Percentiles rank a stretch among this genome's conserved stretches.
Evolutionary conservation across 441 rosid genomes (phyloP).

Genomic region (Raphanus hybrid): DNA sequence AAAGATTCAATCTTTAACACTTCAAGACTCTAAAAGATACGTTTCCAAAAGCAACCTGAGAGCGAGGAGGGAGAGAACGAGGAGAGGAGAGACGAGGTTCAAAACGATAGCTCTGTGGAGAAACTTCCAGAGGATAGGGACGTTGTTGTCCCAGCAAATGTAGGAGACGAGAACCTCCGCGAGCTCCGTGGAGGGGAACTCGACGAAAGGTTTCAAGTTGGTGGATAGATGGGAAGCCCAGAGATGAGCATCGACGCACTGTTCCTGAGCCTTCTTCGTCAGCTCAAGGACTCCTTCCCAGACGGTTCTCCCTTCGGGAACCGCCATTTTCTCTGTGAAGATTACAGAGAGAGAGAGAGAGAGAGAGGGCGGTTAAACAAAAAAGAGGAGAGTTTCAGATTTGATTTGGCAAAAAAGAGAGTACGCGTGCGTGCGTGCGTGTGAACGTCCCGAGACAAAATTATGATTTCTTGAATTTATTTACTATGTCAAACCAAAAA

Average conservation of each 20-base stretch:
- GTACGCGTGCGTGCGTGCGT: too few relatives aligned
- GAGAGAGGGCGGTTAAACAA: neutral
- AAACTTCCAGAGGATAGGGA: conserved; percentile 73
- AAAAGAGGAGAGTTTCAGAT: conserved; percentile 34
- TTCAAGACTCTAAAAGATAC: conserved; percentile 23
- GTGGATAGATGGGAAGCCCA: conserved; percentile 64
- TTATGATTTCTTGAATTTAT: too few relatives aligned
- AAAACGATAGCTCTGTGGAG: conserved; percentile 60
- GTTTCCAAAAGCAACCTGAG: conserved; percentile 42
- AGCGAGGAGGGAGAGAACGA: conserved; percentile 65
- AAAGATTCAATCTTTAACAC: too few relatives aligned
- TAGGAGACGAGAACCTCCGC: conserved; percentile 61
- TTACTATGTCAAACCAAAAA: too few relatives aligned
- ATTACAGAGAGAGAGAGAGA: neutral
- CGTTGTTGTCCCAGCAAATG: conserved; percentile 78
- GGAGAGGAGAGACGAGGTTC: conserved; percentile 64
- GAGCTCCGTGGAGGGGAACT: conserved; percentile 59
- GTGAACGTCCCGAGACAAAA: too few relatives aligned
- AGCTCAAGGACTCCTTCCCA: conserved; percentile 58
- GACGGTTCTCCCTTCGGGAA: conserved; percentile 42
- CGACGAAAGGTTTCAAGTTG: conserved; percentile 49
- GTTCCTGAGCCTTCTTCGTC: conserved; percentile 57
- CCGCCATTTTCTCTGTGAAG: conserved; percentile 50
- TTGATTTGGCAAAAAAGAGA: conserved; percentile 17
- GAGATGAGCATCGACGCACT: conserved; percentile 58